Evolutionary conservation across 768 basidiomycete genomes (phyloP).

Genomic region (Multifurca ochricompacta): DNA sequence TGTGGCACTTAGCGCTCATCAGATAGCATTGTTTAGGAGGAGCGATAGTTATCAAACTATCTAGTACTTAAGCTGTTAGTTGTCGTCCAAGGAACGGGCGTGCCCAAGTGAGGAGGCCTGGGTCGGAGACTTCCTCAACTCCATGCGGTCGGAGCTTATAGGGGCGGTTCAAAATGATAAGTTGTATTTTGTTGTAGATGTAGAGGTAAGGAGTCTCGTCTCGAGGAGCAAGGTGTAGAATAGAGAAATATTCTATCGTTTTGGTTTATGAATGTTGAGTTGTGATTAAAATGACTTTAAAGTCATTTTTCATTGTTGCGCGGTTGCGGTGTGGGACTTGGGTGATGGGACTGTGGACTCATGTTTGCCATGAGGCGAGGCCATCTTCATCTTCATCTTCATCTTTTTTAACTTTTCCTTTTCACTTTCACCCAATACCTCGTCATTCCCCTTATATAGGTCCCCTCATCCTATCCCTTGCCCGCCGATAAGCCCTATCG

Average conservation of each 20-base stretch:
- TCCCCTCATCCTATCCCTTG: background rate
- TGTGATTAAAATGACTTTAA: background rate
- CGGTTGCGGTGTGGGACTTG: background rate
- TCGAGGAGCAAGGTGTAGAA: too few relatives aligned
- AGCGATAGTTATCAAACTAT: slow-evolving; percentile 10
- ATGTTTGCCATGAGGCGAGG: slow-evolving; percentile 13
- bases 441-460: slow-evolving; percentile 13
- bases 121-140: background rate
- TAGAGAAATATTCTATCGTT: too few relatives aligned
- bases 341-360: slow-evolving; percentile 1
- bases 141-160: slow-evolving; percentile 5
- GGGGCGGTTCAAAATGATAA: too few relatives aligned
- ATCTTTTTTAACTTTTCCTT: background rate
- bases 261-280: too few relatives aligned
- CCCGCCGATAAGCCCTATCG: slow-evolving; percentile 10
- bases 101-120: background rate
- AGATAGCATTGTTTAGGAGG: slow-evolving; percentile 6
- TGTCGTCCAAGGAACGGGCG: background rate
- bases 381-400: slow-evolving; percentile 15
- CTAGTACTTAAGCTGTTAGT: background rate
- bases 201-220: background rate
- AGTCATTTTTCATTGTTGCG: too few relatives aligned
- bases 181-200: background rate
- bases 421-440: too few relatives aligned
- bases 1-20: slow-evolving; percentile 14